Base-by-base conservation (phyloP, 164 flowering plant species). In the Nelumbo lutea region DNA sequence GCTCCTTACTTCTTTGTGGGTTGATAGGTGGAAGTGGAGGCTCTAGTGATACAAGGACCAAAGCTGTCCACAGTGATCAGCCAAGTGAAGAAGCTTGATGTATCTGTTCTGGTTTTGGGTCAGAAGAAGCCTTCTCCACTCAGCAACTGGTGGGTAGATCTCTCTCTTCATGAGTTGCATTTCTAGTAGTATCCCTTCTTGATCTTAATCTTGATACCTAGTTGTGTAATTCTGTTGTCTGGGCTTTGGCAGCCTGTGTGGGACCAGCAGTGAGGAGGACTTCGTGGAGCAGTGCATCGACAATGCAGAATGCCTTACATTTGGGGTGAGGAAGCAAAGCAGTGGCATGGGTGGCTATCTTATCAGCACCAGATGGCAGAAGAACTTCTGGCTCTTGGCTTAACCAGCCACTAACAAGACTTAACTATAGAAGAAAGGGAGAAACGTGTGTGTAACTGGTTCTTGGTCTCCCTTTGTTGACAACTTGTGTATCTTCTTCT, bases 51-150 rank as follows among this genome's bases (percentile, higher is more conserved):
- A 38, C 90, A 88, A 78, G 98, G 98, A 10, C 90, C 92, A 68
- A 91, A 78, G 76, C 72, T 85, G 64, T 82, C 76, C 41, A 91
- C 94, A 14, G 86, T 93, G 43, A 71, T 88, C 77, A 91, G 89
- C 90, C 97, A 91, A 79, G 97, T 93, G 80, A 91, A 91, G 87
- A 93, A 93, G 79, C 88, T 93, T 63, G 97, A 89, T 75, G 98
- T 82, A 9, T 82, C 94, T 66, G 94, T 93, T 59, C 81, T 91
- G 40, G 96, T 93, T 1, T 72, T 93, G 75, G 91, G 91, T 67
- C 96, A 90, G 72, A 85, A 86, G 78, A 88, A 85, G 68, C 79
- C 89, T 46, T 84, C 95, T 51, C 66, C 87, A 2, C 51, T 89
- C 46, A 4, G 1, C 48, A 83, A 62, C 75, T 93, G 98, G 96